These are phyloP conservation scores for Fomitopsis pinicola DNA, from an alignment of 1,284 basidiomycete genomes.

Conservation along the genomic window DNA sequence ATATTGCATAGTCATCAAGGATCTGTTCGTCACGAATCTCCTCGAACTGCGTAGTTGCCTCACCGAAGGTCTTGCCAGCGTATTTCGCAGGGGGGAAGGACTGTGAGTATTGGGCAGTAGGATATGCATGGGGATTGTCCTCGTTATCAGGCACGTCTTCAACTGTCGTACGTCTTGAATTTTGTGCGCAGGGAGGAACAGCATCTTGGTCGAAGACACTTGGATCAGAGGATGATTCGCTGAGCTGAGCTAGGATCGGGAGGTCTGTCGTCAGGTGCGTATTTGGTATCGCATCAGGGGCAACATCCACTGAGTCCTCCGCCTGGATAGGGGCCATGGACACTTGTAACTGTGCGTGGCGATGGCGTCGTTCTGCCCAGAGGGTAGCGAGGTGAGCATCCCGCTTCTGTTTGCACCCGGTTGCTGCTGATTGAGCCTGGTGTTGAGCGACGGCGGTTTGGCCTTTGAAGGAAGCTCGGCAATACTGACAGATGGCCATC, in stretches of 20 bases:
- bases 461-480: not conserved
- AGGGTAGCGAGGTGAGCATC: not conserved
- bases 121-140: not conserved
- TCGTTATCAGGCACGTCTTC: not conserved
- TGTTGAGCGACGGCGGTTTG: not conserved
- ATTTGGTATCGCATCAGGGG: too few species aligned
- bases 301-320: too few species aligned
- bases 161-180: not conserved
- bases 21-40: not conserved
- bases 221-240: too few species aligned
- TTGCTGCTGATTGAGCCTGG: not conserved
- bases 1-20: not conserved
- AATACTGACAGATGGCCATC: not conserved
- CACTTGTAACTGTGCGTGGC: too few species aligned
- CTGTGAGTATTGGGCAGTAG: not conserved
- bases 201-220: not conserved
- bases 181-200: not conserved
- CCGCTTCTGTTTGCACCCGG: not conserved
- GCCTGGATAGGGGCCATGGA: too few species aligned
- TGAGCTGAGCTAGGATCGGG: too few species aligned
- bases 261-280: too few species aligned
- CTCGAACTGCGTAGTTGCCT: not conserved
- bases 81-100: not conserved
- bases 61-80: not conserved
- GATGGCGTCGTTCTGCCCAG: not conserved